phyloP scores from a whole-genome alignment of 768 basidiomycete species.

The Boletus fagicola region DNA sequence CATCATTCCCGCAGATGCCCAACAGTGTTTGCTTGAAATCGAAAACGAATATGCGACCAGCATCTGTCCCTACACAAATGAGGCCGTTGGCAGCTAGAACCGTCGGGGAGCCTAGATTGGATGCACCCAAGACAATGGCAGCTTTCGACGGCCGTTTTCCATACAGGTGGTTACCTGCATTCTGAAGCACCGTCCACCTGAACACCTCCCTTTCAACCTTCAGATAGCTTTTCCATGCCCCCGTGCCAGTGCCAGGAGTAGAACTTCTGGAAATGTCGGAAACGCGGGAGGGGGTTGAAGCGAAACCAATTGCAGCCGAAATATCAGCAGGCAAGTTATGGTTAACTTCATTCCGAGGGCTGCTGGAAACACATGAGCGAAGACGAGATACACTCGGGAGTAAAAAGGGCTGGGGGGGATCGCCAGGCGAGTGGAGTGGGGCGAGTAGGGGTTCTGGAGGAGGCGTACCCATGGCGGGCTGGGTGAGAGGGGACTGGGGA shows the following conservation, averaged over 20 bases:
- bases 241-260: constrained; percentile 43
- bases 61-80: constrained; percentile 84
- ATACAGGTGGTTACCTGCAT: constrained; percentile 57
- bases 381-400: constrained; percentile 79
- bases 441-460: constrained; percentile 29
- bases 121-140: constrained; percentile 57
- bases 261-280: constrained; percentile 70
- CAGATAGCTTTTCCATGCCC: constrained; percentile 18
- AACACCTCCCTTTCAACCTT: constrained; percentile 57
- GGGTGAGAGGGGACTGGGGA: constrained; percentile 39
- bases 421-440: background rate
- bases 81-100: constrained; percentile 83
- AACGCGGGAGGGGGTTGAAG: constrained; percentile 62
- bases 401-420: constrained; percentile 52
- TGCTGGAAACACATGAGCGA: constrained; percentile 61
- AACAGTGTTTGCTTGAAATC: constrained; percentile 87
- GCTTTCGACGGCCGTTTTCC: constrained; percentile 54
- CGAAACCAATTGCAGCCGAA: constrained; percentile 42
- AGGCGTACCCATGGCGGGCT: constrained; percentile 33
- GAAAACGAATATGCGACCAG: constrained; percentile 77
- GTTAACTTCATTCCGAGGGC: constrained; percentile 41
- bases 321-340: constrained; percentile 45
- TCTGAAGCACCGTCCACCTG: constrained; percentile 69
- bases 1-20: constrained; percentile 72
- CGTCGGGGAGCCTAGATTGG: constrained; percentile 64